Evolutionary conservation across 164 flowering plant genomes (phyloP), one percentile per base, ranked within the genome.

Genomic region (Cinnamomum micranthum): DNA sequence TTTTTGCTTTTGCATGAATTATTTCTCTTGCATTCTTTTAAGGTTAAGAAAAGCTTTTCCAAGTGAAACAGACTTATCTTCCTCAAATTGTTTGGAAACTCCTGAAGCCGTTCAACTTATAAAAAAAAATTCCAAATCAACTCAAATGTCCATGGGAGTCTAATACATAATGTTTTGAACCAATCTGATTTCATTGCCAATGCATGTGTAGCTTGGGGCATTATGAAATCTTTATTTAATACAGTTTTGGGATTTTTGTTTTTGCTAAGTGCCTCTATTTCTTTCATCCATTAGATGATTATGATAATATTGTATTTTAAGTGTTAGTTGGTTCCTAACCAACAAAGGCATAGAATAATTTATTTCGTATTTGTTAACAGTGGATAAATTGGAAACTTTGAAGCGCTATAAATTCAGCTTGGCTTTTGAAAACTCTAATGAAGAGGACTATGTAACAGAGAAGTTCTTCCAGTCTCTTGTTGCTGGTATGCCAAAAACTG

Each of bases 401-500:
- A 93, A 87, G 86, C 92, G 76, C 76, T 94, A 96, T 84, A 96
- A 86, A 73, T 96, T 96, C 80, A 94, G 99, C 82, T 86, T 95
- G 89, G 97, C 99, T 65, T 95, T 95, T 87, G 99, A 95, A 80
- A 95, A 95, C 80, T 93, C 99, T 73, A 95, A 91, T 68, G 99
- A 93, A 83, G 99, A 96, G 80, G 99, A 96, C 79, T 96, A 96
- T 77, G 97, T 96, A 59, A 96, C 99, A 17, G 99, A 96, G 77
- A 95, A 96, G 71, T 96, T 84, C 82, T 96, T 96, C 84, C 99
- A 96, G 84, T 92, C 99, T 74, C 98, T 95, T 75, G 98, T 95
- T 81, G 97, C 99, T 75, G 99, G 99, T 95, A 90, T 70, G 74
- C 11, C 9, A 25, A 59, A 7, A 23, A 51, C 24, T 50, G 22